Evolutionary conservation across 768 basidiomycete genomes (phyloP), one percentile per base, ranked within the genome.

Genomic region (Tubosaeta sp.): DNA sequence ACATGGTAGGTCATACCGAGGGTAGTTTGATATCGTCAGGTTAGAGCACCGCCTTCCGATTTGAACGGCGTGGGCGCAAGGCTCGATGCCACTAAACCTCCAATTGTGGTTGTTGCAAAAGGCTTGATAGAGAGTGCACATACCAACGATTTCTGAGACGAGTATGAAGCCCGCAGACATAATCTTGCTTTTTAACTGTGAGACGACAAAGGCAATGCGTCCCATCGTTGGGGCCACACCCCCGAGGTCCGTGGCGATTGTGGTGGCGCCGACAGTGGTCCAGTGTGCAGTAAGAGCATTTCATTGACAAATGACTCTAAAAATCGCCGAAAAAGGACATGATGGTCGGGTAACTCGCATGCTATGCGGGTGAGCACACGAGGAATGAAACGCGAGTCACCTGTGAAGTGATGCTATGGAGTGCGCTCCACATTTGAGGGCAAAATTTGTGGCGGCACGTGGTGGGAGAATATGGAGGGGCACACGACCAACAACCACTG

Each of bases 361-460:
- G 49, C 41, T 38, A 52, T 49, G 29, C 50, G 21, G 30, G 19
- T 13, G 24, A 44, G 42, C 25, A 39, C 36, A 45, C 42, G 42
- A 42, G 27, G 29, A 3, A 47, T 48, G 51, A 49, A 49, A 53
- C 53, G 34, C 25, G 19, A 46, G 47, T 35, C 3, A 56, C 53
- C 44, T 48, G 51, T 42, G 48, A 27, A 48, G 41, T 16, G 3
- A 41, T 44, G 44, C 35, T 32, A 32, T 11, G 31, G 34, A 48
- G 19, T 43, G 42, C 1, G 35, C 39, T 30, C 13, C 46, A 59
- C 39, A 10, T 19, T 38, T 55, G 12, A 6, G 47, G 59, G 39
- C 6, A 42, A 62, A 19, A 53, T 35, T 13, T 61, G 64, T 65
- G 64, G 64, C 55, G 64, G 12, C 34, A 46, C n/a, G 48, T 49